Evolutionary conservation across 2,329 filamentous ascomycete species (phyloP).

Genomic region (Cordyceps tenuipes): DNA sequence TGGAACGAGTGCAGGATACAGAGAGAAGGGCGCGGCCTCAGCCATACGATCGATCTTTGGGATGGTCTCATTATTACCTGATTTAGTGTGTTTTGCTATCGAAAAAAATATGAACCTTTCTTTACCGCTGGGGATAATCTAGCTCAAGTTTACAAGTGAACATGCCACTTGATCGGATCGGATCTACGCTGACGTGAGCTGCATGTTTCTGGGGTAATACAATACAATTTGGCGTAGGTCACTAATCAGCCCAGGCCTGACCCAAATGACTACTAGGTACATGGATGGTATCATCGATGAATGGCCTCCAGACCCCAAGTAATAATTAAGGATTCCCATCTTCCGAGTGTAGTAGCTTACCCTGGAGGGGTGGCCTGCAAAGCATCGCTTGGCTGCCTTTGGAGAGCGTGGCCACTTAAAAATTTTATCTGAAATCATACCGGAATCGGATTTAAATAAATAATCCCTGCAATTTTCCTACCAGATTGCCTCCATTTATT

Average conservation of each 20-base stretch:
- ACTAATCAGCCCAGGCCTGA: not conserved
- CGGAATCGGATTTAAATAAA: too few relatives aligned
- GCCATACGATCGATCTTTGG: not conserved
- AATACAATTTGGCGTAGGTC: not conserved
- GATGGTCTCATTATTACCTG: not conserved
- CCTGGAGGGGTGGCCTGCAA: too few relatives aligned
- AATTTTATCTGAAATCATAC: too few relatives aligned
- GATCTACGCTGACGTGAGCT: slow-evolving; percentile 3
- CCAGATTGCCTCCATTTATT: not conserved
- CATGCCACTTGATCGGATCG: not conserved
- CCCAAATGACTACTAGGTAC: not conserved
- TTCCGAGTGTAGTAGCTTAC: too few relatives aligned
- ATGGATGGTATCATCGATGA: too few relatives aligned
- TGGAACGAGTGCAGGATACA: not conserved
- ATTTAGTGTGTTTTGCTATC: not conserved
- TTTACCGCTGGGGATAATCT: too few relatives aligned
- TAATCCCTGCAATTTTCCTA: too few relatives aligned
- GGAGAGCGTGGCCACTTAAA: too few relatives aligned
- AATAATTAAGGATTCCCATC: too few relatives aligned
- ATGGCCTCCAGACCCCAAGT: too few relatives aligned
- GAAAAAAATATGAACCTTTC: too few relatives aligned
- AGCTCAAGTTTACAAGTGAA: not conserved
- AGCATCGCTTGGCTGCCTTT: too few relatives aligned
- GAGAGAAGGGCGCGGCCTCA: not conserved
- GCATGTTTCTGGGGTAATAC: slow-evolving; percentile 3